A percentile compares a stretch with the other conserved stretches of the same genome.
Evolutionary conservation across 129 eudicot species (phyloP).

Genomic region (Oenanthe sinensis): DNA sequence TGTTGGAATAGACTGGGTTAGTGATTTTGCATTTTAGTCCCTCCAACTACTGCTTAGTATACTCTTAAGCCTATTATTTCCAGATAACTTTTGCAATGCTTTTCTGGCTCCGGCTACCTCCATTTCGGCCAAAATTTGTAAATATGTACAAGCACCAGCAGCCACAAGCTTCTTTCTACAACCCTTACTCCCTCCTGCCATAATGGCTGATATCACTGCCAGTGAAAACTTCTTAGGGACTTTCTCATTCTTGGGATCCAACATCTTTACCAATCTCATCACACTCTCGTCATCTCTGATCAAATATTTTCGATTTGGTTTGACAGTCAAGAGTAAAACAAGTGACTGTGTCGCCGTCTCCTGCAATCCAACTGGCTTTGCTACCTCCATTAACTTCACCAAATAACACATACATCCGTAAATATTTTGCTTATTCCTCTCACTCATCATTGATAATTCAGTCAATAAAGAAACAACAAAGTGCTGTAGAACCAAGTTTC

Average conservation of each 20-base stretch:
- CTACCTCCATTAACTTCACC: conserved; percentile 51
- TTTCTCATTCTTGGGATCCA: conserved; percentile 60
- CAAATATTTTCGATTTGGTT: conserved; percentile 53
- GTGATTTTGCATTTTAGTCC: conserved; percentile 38
- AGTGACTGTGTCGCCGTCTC: conserved; percentile 48
- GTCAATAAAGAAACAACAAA: conserved; percentile 40
- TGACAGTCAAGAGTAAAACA: conserved; percentile 40
- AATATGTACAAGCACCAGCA: conserved; percentile 49
- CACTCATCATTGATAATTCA: conserved; percentile 43
- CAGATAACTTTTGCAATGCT: conserved; percentile 69
- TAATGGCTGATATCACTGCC: conserved; percentile 52
- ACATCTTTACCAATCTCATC: conserved; percentile 59
- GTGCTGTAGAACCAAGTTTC: conserved; percentile 51
- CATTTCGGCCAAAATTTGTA: conserved; percentile 59
- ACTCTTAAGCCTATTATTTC: conserved; percentile 57
- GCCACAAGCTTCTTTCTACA: conserved; percentile 70
- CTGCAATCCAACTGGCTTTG: conserved; percentile 63
- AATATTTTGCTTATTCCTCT: conserved; percentile 40
- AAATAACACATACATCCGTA: conserved; percentile 60
- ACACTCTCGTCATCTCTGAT: conserved; percentile 72
- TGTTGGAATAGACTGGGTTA: conserved; percentile 24
- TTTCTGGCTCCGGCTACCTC: conserved; percentile 73
- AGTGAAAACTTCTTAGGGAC: conserved; percentile 66
- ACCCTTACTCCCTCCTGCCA: conserved; percentile 69
- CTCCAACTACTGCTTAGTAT: conserved; percentile 64